These are phyloP conservation scores for Suhomyces sp. DNA, from an alignment of 805 yeast genomes.

Conservation along the genomic window DNA sequence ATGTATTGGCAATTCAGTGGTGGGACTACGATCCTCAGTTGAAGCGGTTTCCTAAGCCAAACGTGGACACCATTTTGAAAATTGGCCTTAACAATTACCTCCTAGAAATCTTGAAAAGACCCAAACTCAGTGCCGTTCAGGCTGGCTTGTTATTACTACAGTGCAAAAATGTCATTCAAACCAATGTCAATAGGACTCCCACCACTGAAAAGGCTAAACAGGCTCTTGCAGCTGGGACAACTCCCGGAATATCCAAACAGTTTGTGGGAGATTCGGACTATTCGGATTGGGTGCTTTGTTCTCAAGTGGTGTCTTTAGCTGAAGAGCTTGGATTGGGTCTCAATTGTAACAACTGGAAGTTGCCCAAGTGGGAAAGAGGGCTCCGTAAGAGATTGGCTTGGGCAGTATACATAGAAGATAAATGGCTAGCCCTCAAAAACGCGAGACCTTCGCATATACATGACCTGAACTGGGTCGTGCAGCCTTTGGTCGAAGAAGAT, in stretches of 20 bases:
- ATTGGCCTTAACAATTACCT: slow-evolving; percentile 67
- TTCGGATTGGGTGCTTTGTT: slow-evolving; percentile 80
- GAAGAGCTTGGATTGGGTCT: slow-evolving; percentile 89
- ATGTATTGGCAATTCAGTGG: slow-evolving; percentile 86
- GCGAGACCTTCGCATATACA: slow-evolving; percentile 80
- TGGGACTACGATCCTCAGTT: slow-evolving; percentile 87
- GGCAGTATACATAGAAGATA: slow-evolving; percentile 92
- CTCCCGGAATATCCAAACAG: background rate
- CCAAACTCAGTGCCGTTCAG: slow-evolving; percentile 88
- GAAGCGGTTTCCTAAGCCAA: slow-evolving; percentile 75
- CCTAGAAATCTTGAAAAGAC: slow-evolving; percentile 73
- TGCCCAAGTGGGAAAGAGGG: slow-evolving; percentile 95
- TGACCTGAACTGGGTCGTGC: slow-evolving; percentile 77
- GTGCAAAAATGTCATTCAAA: slow-evolving; percentile 44
- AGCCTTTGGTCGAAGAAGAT: slow-evolving; percentile 65
- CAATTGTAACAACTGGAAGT: slow-evolving; percentile 87
- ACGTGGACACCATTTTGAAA: slow-evolving; percentile 48
- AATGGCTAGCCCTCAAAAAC: slow-evolving; percentile 82
- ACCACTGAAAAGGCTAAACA: slow-evolving; percentile 14
- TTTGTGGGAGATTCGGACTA: slow-evolving; percentile 36
- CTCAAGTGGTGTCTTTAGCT: slow-evolving; percentile 82
- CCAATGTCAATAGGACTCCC: slow-evolving; percentile 9
- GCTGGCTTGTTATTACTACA: slow-evolving; percentile 81
- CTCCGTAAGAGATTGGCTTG: slow-evolving; percentile 85
- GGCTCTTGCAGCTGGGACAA: background rate